These are phyloP conservation scores for Xanthoconium purpureum DNA, from an alignment of 768 basidiomycete genomes.

Conservation along the genomic window DNA sequence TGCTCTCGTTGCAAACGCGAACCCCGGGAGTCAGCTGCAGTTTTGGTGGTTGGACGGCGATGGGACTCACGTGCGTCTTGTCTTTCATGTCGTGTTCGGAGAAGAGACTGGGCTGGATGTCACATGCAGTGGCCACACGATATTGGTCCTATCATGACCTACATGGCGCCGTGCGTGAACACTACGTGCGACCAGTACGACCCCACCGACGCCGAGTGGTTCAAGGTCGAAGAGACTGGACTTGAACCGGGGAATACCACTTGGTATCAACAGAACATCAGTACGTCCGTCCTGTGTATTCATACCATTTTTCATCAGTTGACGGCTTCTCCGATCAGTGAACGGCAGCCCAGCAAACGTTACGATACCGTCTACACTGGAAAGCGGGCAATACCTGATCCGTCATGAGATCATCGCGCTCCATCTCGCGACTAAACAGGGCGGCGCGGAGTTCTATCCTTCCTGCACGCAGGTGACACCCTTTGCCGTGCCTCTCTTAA, in stretches of 20 bases:
- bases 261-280: slow-evolving; percentile 52
- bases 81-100: not conserved
- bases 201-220: slow-evolving; percentile 59
- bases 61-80: slow-evolving; percentile 32
- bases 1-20: slow-evolving; percentile 52
- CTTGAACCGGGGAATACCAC: too few species aligned
- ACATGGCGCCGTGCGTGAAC: too few species aligned
- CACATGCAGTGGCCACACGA: too few species aligned
- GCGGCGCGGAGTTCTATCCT: slow-evolving; percentile 81
- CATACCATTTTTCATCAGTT: not conserved
- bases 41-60: slow-evolving; percentile 56
- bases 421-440: slow-evolving; percentile 53
- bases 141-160: too few species aligned
- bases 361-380: slow-evolving; percentile 48
- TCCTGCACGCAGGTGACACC: slow-evolving; percentile 50
- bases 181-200: slow-evolving; percentile 47
- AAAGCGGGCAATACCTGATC: slow-evolving; percentile 69
- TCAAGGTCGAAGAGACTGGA: slow-evolving; percentile 72
- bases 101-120: too few species aligned
- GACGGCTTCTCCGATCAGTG: slow-evolving; percentile 28
- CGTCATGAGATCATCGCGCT: slow-evolving; percentile 81
- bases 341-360: slow-evolving; percentile 39
- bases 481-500: too few species aligned
- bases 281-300: slow-evolving; percentile 35
- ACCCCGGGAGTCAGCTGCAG: slow-evolving; percentile 53